A percentile compares a stretch with the other conserved stretches of the same genome.
Conservation (phyloP, 2,329 filamentous ascomycete genomes). For the Clonostachys sp. region DNA sequence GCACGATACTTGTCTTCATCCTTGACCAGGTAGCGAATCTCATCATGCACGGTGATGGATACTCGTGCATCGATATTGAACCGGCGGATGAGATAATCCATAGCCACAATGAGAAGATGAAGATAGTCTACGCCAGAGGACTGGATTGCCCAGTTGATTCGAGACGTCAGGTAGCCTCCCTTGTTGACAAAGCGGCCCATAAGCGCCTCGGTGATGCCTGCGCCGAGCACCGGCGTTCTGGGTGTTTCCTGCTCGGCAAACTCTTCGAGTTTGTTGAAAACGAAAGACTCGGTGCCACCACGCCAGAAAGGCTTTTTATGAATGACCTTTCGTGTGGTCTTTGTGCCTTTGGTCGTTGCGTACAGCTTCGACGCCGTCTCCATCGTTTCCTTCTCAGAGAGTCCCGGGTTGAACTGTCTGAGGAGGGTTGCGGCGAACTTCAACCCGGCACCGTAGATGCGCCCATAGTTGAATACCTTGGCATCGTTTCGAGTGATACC, state of each 20-base stretch:
- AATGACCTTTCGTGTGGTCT: slow-evolving; percentile 70
- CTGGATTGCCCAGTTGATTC: slow-evolving; percentile 99
- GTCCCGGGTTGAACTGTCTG: slow-evolving; percentile 83
- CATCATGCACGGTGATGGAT: slow-evolving; percentile 93
- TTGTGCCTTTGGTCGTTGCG: slow-evolving; percentile 82
- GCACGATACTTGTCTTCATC: slow-evolving; percentile 82
- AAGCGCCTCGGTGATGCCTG: slow-evolving; percentile 92
- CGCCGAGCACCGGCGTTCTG: slow-evolving; percentile 85
- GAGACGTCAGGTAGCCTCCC: slow-evolving; percentile 88
- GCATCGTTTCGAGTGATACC: slow-evolving; percentile 94
- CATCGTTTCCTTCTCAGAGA: slow-evolving; percentile 75
- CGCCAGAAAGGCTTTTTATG: slow-evolving; percentile 83
- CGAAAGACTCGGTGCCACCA: slow-evolving; percentile 93
- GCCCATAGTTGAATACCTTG: slow-evolving; percentile 98
- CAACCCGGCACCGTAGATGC: slow-evolving; percentile 95
- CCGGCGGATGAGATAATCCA: slow-evolving; percentile 87
- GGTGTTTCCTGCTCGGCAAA: slow-evolving; percentile 94
- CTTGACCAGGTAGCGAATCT: slow-evolving; percentile 89
- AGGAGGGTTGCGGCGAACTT: slow-evolving; percentile 89
- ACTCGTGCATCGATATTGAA: slow-evolving; percentile 84
- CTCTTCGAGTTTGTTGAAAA: slow-evolving; percentile 97
- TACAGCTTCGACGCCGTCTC: slow-evolving; percentile 78
- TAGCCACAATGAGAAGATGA: slow-evolving; percentile 84
- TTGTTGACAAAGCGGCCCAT: slow-evolving; percentile 85
- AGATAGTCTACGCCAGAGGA: slow-evolving; percentile 96